Conservation (phyloP, 768 basidiomycete genomes). For the Naganishia vaughanmartiniae region DNA sequence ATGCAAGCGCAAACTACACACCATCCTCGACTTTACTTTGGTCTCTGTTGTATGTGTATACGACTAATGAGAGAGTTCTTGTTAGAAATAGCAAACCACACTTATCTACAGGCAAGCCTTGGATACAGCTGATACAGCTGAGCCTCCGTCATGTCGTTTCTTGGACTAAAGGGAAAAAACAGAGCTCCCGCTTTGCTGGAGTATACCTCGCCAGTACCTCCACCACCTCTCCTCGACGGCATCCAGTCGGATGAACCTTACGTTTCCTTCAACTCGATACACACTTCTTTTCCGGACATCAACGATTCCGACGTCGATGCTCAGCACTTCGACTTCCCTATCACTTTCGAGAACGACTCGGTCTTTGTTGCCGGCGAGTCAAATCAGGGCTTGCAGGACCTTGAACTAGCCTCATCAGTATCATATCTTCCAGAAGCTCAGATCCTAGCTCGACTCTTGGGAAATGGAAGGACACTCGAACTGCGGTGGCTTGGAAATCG, state of each 20-base stretch:
- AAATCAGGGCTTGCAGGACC: conserved; percentile 22
- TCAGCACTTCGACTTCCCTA: conserved; percentile 22
- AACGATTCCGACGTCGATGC: conserved; percentile 16
- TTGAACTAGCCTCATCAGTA: conserved; percentile 44
- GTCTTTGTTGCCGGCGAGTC: background rate
- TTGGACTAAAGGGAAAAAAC: conserved; percentile 3
- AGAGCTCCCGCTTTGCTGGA: conserved; percentile 5
- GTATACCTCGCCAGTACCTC: conserved; percentile 1
- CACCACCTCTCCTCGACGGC: conserved; percentile 9
- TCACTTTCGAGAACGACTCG: background rate
- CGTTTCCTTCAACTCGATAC: conserved; percentile 42
- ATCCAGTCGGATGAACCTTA: conserved; percentile 31
- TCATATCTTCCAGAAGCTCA: conserved; percentile 34
- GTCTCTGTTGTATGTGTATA: background rate
- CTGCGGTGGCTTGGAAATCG: conserved; percentile 33
- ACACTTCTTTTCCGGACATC: conserved; percentile 43
- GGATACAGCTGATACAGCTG: too few relatives aligned
- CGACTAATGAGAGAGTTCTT: too few relatives aligned
- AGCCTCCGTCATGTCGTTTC: conserved; percentile 17
- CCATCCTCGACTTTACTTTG: background rate
- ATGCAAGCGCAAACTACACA: conserved; percentile 3
- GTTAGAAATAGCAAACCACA: background rate
- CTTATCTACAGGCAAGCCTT: background rate
- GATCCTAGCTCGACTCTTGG: conserved; percentile 40
- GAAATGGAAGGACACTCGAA: conserved; percentile 45